Evolutionary conservation across 1,284 basidiomycete species (phyloP), one percentile per base, ranked within the genome.

Genomic region (Melanopsichium pennsylvanicum): DNA sequence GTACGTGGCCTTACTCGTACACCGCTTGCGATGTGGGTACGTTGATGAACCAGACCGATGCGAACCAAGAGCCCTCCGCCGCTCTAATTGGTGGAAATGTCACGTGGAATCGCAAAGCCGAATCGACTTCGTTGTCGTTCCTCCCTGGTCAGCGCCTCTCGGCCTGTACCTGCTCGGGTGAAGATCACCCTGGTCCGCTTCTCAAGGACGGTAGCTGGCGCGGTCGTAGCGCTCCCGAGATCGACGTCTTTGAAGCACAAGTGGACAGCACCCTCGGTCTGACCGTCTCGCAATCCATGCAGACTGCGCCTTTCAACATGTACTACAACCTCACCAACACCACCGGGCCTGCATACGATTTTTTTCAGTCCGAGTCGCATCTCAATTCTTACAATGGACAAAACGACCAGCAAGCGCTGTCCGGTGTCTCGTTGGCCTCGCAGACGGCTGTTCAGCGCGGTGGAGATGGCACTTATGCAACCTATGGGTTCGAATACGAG

Each of bases 121-220:
- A 57, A 19, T 52, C 73, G 39, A 64, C 78, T 23, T 69, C 74
- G 4, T 70, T 85, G 12, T 83, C 82, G 16, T 82, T 86, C 84
- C 83, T 93, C 7, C 88, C 88, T 2, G 92, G 92, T 9, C 92
- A 94, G 81, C 86, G 90, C 22, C 83, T 94, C 3, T 70, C 69
- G 31, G 49, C 83, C 37, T 81, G 92, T 74, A 92, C 91, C 2
- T 94, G 88, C 75, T 82, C 88, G 0, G 86, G 86, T 21, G 88
- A 90, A 63, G 88, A 89, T 2, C 92, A 94, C 79, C 92, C 92
- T 0, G 92, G 92, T 2, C 92, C 91, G 6, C 79, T 85, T 31
- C 83, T 84, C 32, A 45, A 81, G 0, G 85, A 89, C 68, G 91
- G 91, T 12, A 86, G 87, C 1, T 90, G 85, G 69, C 86, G 89